Conservation (phyloP, 208 protist genomes). For the Leishmania arabica region DNA sequence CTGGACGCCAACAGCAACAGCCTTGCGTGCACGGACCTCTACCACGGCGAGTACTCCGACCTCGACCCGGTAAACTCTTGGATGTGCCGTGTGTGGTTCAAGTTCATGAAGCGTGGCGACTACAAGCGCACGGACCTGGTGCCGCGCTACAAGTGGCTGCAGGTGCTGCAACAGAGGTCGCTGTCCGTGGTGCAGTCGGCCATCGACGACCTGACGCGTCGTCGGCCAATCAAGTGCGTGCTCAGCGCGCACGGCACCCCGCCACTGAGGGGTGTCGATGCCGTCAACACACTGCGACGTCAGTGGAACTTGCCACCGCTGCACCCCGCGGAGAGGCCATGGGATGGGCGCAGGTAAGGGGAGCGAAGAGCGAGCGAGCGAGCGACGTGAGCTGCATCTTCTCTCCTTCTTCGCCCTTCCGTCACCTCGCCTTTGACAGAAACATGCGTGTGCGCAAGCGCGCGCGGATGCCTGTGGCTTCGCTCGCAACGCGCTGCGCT, state of each 20-base stretch:
- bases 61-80: conserved; percentile 86
- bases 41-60: conserved; percentile 81
- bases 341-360: not conserved
- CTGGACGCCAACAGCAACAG: conserved; percentile 52
- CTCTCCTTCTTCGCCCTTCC: not conserved
- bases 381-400: not conserved
- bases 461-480: not conserved
- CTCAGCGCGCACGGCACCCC: conserved; percentile 77
- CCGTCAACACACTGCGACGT: conserved; percentile 51
- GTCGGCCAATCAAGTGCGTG: conserved; percentile 43
- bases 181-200: conserved; percentile 40
- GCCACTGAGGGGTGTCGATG: conserved; percentile 41
- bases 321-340: conserved; percentile 18
- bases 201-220: conserved; percentile 65
- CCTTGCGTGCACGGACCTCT: conserved; percentile 84
- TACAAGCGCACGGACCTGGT: conserved; percentile 73
- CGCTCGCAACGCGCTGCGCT: not conserved
- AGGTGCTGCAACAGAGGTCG: conserved; percentile 51
- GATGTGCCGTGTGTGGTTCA: conserved; percentile 92
- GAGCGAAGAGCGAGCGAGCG: not conserved
- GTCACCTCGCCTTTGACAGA: not conserved
- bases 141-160: conserved; percentile 76
- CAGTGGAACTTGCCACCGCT: conserved; percentile 75
- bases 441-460: not conserved
- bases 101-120: conserved; percentile 85